These are phyloP conservation scores for Trichoderma sp. DNA, from an alignment of 2,329 filamentous ascomycete species.

Conservation along the genomic window DNA sequence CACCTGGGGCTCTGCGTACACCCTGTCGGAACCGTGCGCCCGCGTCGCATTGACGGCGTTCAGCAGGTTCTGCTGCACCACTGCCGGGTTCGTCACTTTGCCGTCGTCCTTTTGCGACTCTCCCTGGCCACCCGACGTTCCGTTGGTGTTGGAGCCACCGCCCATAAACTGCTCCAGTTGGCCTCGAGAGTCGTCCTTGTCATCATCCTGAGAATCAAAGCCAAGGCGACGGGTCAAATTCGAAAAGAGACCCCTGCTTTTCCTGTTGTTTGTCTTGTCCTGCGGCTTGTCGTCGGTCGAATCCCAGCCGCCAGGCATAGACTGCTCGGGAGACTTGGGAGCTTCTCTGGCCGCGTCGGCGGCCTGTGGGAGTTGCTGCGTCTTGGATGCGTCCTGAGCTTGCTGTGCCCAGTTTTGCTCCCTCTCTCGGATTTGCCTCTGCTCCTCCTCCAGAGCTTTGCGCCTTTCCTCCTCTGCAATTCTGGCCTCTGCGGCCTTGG, in stretches of 20 bases:
- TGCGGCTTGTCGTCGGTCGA: conserved; percentile 57
- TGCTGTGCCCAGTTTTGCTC: conserved; percentile 49
- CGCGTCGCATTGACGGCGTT: conserved; percentile 79
- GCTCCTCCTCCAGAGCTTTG: conserved; percentile 72
- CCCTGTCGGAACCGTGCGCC: conserved; percentile 69
- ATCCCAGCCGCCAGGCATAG: conserved; percentile 78
- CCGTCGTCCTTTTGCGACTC: conserved; percentile 47
- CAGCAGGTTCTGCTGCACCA: conserved; percentile 70
- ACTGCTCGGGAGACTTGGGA: conserved; percentile 43
- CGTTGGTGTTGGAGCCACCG: conserved; percentile 30
- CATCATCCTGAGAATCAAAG: conserved; percentile 56
- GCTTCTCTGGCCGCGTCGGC: conserved; percentile 45
- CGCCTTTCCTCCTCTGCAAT: conserved; percentile 82
- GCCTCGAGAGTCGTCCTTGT: conserved; percentile 43
- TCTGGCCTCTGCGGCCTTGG: conserved; percentile 83
- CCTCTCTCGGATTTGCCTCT: conserved; percentile 63
- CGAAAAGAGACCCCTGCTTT: conserved; percentile 65
- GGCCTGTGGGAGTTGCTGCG: conserved; percentile 34
- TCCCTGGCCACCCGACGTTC: conserved; percentile 27
- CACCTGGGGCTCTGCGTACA: conserved; percentile 74
- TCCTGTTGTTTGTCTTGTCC: conserved; percentile 41
- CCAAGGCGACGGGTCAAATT: conserved; percentile 69
- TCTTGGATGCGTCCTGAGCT: conserved; percentile 36
- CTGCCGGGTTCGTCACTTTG: conserved; percentile 61
- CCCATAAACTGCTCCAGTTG: conserved; percentile 50